Evolutionary conservation across 345 rosid genomes (phyloP).

Genomic region (Viola odorata): DNA sequence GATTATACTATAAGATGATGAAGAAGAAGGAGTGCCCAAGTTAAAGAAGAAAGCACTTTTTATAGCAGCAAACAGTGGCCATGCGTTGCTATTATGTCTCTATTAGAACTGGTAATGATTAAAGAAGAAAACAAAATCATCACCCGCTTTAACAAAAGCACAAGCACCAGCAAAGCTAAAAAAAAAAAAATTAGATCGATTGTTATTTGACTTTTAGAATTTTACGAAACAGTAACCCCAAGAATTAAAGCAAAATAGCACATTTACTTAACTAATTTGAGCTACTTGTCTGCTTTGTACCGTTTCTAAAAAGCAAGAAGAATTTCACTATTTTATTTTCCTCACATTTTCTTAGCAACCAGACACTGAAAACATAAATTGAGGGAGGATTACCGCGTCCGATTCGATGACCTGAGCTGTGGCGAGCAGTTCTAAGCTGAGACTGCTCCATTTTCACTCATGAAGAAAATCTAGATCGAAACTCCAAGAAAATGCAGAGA

Average conservation of each 20-base stretch:
- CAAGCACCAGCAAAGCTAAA: conserved; percentile 14
- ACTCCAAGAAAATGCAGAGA: conserved; percentile 18
- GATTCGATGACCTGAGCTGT: conserved; percentile 23
- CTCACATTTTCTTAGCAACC: conserved; percentile 19
- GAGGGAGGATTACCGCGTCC: not conserved
- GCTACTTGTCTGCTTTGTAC: not conserved
- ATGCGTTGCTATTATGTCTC: conserved; percentile 30
- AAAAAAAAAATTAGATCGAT: not conserved
- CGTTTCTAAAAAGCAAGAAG: too few species aligned
- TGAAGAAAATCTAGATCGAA: conserved; percentile 35
- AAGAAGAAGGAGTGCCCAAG: not conserved
- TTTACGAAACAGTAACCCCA: not conserved
- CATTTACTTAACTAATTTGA: not conserved
- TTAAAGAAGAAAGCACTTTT: conserved; percentile 6
- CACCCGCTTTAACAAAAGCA: conserved; percentile 35
- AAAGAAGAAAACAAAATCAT: conserved; percentile 43
- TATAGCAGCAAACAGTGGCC: conserved; percentile 21
- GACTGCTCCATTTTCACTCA: conserved; percentile 45
- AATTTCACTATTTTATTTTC: too few species aligned
- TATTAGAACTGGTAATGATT: conserved; percentile 23
- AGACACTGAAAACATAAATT: conserved; percentile 8
- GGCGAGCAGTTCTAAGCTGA: conserved; percentile 28
- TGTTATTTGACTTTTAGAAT: conserved; percentile 8
- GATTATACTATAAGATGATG: not conserved
- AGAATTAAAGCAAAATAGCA: not conserved